Evolutionary conservation across 1,284 basidiomycete species (phyloP), one percentile per base, ranked within the genome.

Genomic region (Phlebopus sp.): DNA sequence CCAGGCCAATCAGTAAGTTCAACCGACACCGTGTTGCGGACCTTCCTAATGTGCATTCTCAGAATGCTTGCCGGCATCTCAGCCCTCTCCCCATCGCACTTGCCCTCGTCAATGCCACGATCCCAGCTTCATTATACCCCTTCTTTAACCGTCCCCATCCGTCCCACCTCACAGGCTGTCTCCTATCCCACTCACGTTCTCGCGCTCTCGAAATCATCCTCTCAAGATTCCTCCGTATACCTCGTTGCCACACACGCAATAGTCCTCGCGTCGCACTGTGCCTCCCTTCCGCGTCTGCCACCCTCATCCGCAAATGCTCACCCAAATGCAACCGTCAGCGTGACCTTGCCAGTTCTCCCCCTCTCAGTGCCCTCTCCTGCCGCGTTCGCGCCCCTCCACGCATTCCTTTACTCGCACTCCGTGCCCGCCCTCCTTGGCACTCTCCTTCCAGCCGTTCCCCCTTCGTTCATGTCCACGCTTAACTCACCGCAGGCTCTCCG

Each of bases 331-430:
- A 61, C 66, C 15, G 59, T 49, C 29, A 64, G 57, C 15, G 55
- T 77, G 44, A 72, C 74, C 19, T 69, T 88, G 10, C 85, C 85
- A 38, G 72, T 88, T 37, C 71, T 89, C 34, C 82, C 81, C 4
- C 71, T 89, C 51, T 72, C 78, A 3, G 73, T 89, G 13, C 86
- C 86, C 2, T 81, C 81, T 27, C 81, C 84, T 1, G 74, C 76
- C 4, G 82, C 84, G 1, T 88, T 87, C 67, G 64, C 77, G 17
- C 67, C 84, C 45, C 69, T 88, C 38, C 79, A 82, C 66, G 61
- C 71, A 6, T 89, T 77, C 69, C 72, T 89, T 57, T 85, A 89
- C 66, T 76, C 76, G 11, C 81, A 82, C 64, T 76, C 78, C 49
- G 64, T 78, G 13, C 74, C 74, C 42, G 53, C 64, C 5, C 66